These are phyloP conservation scores for Fusarium palustre DNA, from an alignment of 2,329 filamentous ascomycete genomes.

Conservation along the genomic window DNA sequence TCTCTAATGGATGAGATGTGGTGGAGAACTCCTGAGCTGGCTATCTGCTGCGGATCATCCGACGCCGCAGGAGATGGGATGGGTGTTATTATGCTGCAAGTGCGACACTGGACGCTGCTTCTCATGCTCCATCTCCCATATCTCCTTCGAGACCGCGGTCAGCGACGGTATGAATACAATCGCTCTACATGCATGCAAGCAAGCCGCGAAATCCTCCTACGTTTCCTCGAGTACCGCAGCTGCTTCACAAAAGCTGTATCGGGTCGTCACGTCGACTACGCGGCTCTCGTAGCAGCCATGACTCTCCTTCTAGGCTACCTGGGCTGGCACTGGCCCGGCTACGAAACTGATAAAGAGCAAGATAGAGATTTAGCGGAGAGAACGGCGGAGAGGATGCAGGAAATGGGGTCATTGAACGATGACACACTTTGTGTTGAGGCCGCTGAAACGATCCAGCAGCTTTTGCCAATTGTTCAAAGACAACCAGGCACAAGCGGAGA, in stretches of 20 bases:
- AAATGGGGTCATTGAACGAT: constrained; percentile 53
- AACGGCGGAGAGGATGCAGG: constrained; percentile 53
- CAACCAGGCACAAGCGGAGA: constrained; percentile 26
- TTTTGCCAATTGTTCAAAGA: constrained; percentile 57
- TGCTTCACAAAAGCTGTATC: constrained; percentile 35
- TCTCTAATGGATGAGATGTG: constrained; percentile 54
- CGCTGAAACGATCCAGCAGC: constrained; percentile 57
- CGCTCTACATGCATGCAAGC: constrained; percentile 58
- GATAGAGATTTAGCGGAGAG: constrained; percentile 55
- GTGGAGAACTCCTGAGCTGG: constrained; percentile 58
- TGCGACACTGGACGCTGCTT: constrained; percentile 63
- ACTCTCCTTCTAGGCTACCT: constrained; percentile 65
- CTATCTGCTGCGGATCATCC: constrained; percentile 38
- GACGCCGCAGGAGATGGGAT: constrained; percentile 38
- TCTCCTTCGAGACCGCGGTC: constrained; percentile 59
- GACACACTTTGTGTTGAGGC: constrained; percentile 58
- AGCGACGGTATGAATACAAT: constrained; percentile 61
- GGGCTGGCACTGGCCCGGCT: constrained; percentile 50
- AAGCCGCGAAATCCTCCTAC: constrained; percentile 62
- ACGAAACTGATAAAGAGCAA: constrained; percentile 35
- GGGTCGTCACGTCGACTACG: constrained; percentile 63
- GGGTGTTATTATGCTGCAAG: constrained; percentile 58
- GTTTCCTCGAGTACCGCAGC: constrained; percentile 61
- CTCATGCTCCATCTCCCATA: constrained; percentile 67
- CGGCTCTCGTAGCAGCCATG: constrained; percentile 63